A percentile compares a stretch with the other conserved stretches of the same genome.
Evolutionary conservation across 495 filamentous ascomycete species (phyloP).

Genomic region (Aspergillus kassunensis): DNA sequence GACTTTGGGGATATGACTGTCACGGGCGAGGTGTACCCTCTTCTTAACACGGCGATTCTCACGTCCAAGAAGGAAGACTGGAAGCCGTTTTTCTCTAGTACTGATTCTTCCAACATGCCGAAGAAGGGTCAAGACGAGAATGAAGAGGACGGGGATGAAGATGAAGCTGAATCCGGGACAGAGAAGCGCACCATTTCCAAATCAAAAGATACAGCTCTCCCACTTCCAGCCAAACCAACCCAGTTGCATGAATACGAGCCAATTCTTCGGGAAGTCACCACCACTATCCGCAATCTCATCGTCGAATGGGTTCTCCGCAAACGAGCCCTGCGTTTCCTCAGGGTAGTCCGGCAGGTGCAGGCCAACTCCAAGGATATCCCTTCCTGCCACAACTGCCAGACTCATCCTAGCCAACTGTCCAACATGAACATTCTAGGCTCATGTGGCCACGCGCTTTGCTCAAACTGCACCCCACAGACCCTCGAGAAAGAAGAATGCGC

Average conservation of each 20-base stretch:
- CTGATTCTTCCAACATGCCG: background rate
- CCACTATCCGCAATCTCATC: slow-evolving; percentile 22
- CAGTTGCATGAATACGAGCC: slow-evolving; percentile 14
- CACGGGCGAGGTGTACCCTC: slow-evolving; percentile 10
- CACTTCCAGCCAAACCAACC: slow-evolving; percentile 12
- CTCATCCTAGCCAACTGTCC: slow-evolving; percentile 3
- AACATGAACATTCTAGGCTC: slow-evolving; percentile 35
- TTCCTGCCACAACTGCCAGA: slow-evolving; percentile 29
- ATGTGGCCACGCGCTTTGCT: slow-evolving; percentile 52
- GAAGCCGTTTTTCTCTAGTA: slow-evolving; percentile 12
- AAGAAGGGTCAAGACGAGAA: background rate
- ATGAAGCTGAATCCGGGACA: background rate
- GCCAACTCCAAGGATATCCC: slow-evolving; percentile 3
- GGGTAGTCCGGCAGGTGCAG: slow-evolving; percentile 23
- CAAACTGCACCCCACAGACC: slow-evolving; percentile 25
- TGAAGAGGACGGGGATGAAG: background rate
- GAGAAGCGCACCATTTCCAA: background rate
- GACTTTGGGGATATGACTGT: slow-evolving; percentile 26
- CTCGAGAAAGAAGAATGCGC: slow-evolving; percentile 23
- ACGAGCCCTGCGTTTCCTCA: slow-evolving; percentile 31
- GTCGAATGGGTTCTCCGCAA: slow-evolving; percentile 27
- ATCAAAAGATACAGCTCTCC: background rate
- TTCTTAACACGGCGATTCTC: slow-evolving; percentile 15
- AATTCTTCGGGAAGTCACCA: slow-evolving; percentile 21
- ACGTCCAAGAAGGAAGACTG: slow-evolving; percentile 22